A percentile compares a stretch with the other conserved stretches of the same genome.
Evolutionary conservation across 2,329 filamentous ascomycete genomes (phyloP).

Genomic region (Fusarium xyrophilum): DNA sequence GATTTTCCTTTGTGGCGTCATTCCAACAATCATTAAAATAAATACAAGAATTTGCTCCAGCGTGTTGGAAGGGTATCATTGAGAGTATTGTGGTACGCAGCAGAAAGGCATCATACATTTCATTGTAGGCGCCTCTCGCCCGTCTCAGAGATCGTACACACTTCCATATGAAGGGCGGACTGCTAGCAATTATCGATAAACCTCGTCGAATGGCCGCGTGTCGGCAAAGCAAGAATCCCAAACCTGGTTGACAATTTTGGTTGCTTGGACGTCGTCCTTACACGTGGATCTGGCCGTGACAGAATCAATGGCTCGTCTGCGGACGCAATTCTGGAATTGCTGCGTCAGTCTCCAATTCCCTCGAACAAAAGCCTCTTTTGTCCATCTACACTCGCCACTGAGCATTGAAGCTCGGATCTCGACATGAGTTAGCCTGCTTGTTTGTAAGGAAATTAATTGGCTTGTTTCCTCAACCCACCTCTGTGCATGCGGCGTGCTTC

Average conservation of each 20-base stretch:
- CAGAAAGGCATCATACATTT: conserved; percentile 19
- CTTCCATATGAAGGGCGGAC: not conserved
- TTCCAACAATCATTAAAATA: conserved; percentile 16
- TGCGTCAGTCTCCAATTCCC: conserved; percentile 89
- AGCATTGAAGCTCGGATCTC: conserved; percentile 92
- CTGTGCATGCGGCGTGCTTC: conserved; percentile 90
- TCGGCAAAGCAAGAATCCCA: conserved; percentile 97
- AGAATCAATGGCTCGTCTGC: conserved; percentile 78
- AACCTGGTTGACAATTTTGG: conserved; percentile 92
- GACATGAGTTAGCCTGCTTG: not conserved
- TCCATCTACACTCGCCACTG: conserved; percentile 92
- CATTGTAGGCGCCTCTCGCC: conserved; percentile 17
- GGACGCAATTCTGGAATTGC: conserved; percentile 93
- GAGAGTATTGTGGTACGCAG: conserved; percentile 34
- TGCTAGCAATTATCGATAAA: conserved; percentile 71
- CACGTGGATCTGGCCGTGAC: conserved; percentile 80
- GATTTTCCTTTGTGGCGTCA: conserved; percentile 31
- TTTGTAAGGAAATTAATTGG: not conserved
- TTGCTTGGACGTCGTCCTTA: conserved; percentile 84
- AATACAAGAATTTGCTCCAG: conserved; percentile 26
- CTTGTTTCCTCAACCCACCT: conserved; percentile 63
- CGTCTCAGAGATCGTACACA: conserved; percentile 37
- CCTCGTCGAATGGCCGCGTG: conserved; percentile 94
- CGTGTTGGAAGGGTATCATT: conserved; percentile 37
- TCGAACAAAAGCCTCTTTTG: conserved; percentile 81